Evolutionary conservation across 1,284 basidiomycete genomes (phyloP).

Genomic region (Austroboletus niveus): DNA sequence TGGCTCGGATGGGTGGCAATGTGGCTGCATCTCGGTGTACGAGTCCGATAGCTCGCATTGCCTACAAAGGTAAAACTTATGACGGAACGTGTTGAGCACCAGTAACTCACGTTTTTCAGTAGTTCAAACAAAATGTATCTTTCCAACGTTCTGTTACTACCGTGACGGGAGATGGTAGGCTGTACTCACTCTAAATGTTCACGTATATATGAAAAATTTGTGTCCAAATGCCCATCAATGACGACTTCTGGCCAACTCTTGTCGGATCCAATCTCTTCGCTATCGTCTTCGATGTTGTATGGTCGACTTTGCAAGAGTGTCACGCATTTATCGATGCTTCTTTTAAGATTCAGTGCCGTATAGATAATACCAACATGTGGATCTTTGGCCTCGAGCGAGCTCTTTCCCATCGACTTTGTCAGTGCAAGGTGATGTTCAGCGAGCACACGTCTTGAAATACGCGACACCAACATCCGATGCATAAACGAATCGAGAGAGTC

Average conservation of each 20-base stretch:
- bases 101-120: conserved; percentile 71
- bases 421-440: conserved; percentile 89
- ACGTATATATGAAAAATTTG: conserved; percentile 80
- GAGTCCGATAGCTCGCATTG: conserved; percentile 63
- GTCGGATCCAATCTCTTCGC: conserved; percentile 28
- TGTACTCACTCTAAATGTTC: conserved; percentile 79
- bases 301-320: conserved; percentile 56
- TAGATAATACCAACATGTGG: conserved; percentile 87
- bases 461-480: conserved; percentile 86
- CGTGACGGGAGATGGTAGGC: not conserved
- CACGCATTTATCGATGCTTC: conserved; percentile 69
- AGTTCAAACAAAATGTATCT: conserved; percentile 90
- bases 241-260: conserved; percentile 61
- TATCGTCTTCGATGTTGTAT: conserved; percentile 42
- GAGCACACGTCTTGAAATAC: conserved; percentile 86
- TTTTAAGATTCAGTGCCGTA: conserved; percentile 69
- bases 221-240: conserved; percentile 73
- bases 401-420: conserved; percentile 53
- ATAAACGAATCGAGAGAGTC: conserved; percentile 86
- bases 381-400: conserved; percentile 36
- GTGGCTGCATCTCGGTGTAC: conserved; percentile 42
- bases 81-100: not conserved
- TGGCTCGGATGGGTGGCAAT: conserved; percentile 64
- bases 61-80: conserved; percentile 37
- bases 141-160: conserved; percentile 4